Evolutionary conservation across 1,139 yeast genomes (phyloP), one percentile per base, ranked within the genome.

Genomic region (Magnusiomyces ingens): DNA sequence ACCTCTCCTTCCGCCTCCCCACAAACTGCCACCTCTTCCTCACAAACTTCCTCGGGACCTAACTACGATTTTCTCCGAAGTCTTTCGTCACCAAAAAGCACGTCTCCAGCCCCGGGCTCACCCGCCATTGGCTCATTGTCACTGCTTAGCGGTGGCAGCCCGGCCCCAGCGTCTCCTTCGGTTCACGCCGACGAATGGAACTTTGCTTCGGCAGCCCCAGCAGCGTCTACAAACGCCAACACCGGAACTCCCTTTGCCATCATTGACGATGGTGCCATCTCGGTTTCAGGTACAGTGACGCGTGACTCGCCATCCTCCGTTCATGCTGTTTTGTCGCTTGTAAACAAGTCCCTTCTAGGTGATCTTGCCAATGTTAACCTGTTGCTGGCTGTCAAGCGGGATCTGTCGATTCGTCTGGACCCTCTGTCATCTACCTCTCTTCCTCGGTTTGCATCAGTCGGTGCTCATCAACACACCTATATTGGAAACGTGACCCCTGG

Each of bases 301-400:
- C 45, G 43, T 19, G 12, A 17, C 13, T 5, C 38, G 8, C 42
- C 36, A 18, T 22, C 45, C 8, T 35, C 51, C 15, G 54, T 77
- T 3, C 68, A 72, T 37, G 73, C 80, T 43, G 80, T 81, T 12
- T 76, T 76, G 2, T 59, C 59, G 46, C 76, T 78, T 58, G 69
- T 81, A 10, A 82, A 80, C 64, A 71, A 46, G 17, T 71, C 61
- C 55, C 76, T 75, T 61, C 32, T 58, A 22, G 61, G 65, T 44
- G 52, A 59, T 17, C 75, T 81, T 53, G 71, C 75, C 52, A 76
- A 78, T 57, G 70, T 91, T 49, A 81, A 81, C 61, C 83, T 89
- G 64, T 76, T 85, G 66, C 71, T 89, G 53, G 97, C 98, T 0
- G 95, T 86, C 42, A 94, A 97, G 49, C 87, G 85, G 66, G 67